Percentiles rank a stretch among this genome's conserved stretches.
Evolutionary conservation across 345 rosid genomes (phyloP).

Genomic region (Acer saccharum): DNA sequence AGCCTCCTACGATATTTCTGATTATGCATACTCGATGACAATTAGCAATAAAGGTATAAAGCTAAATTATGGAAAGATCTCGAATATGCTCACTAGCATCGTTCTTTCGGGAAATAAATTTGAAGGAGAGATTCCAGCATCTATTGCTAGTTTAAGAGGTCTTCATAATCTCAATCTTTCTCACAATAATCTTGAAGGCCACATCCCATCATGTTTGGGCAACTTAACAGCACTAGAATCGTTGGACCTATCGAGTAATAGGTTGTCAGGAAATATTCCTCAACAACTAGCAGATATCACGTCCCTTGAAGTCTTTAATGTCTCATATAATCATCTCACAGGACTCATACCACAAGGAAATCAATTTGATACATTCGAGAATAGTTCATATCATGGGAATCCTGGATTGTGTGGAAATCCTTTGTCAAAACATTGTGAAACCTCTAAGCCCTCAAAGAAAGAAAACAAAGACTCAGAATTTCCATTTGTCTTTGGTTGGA

Average conservation of each 20-base stretch:
- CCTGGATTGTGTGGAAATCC: neutral
- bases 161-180: too few species aligned
- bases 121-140: too few species aligned
- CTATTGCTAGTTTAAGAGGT: too few species aligned
- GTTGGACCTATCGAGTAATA: neutral
- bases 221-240: neutral
- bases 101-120: too few species aligned
- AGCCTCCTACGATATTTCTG: too few species aligned
- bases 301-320: neutral
- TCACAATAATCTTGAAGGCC: too few species aligned
- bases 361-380: neutral
- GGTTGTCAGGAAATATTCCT: neutral
- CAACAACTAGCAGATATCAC: neutral
- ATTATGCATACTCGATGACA: too few species aligned
- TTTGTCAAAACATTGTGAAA: neutral
- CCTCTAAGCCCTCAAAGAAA: neutral
- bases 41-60: too few species aligned
- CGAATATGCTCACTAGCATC: too few species aligned
- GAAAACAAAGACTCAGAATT: too few species aligned
- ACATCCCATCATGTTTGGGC: too few species aligned
- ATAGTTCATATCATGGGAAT: neutral
- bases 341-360: neutral
- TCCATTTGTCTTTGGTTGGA: neutral
- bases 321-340: neutral
- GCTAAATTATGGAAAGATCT: too few species aligned